phyloP scores from a whole-genome alignment of 2,329 filamentous ascomycete species.

The Diaporthe eres region DNA sequence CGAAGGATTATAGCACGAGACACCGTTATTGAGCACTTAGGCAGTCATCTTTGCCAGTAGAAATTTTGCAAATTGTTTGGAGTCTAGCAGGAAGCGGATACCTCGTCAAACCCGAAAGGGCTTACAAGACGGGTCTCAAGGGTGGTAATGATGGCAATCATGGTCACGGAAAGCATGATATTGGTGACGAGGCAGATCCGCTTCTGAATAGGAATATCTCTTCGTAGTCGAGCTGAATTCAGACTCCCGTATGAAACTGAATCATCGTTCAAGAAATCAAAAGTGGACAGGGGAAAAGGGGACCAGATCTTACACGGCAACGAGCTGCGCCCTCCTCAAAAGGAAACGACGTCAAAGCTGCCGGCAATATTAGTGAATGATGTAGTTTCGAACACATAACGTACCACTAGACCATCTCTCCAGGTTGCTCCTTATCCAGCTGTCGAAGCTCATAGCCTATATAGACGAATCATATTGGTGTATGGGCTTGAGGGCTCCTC shows the following conservation, averaged over 20 bases:
- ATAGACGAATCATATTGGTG: neutral
- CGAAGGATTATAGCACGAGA: constrained; percentile 83
- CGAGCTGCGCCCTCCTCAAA: no score
- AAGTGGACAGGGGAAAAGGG: neutral
- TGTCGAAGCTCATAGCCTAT: no score
- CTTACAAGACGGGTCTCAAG: no score
- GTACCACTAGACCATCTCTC: no score
- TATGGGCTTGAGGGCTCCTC: neutral
- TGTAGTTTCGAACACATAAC: no score
- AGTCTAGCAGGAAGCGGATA: no score
- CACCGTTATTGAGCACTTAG: constrained; percentile 70
- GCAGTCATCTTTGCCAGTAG: rapidly evolving
- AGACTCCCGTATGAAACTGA: neutral
- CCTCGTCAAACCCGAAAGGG: neutral
- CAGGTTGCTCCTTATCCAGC: no score
- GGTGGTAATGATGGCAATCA: no score
- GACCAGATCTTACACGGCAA: no score
- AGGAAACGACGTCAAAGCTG: no score
- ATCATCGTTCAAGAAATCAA: neutral
- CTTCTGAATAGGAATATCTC: neutral
- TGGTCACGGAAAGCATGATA: neutral
- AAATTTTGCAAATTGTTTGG: neutral
- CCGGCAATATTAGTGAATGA: no score
- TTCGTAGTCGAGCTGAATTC: neutral
- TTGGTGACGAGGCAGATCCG: neutral